Percentiles rank a stretch among this genome's conserved stretches.
Conservation (phyloP, 345 rosid genomes). For the Euclidium syriacum region DNA sequence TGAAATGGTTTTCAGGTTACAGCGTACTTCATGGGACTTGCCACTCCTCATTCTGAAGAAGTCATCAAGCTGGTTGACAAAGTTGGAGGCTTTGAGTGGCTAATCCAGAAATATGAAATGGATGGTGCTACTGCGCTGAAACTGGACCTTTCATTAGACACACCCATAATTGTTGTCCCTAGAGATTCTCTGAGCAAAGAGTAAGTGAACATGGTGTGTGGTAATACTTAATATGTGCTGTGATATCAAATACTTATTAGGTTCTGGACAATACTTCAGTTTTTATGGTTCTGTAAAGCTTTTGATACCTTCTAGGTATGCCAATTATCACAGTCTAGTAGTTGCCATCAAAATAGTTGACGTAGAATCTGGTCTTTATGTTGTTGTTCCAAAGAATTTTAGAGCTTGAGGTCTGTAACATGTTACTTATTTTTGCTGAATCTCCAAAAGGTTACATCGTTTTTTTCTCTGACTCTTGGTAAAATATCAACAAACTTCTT, state of each 20-base stretch:
- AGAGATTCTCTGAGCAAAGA: conserved; percentile 82
- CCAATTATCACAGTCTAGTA: neutral
- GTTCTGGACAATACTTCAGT: neutral
- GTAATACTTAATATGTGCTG: conserved; percentile 2
- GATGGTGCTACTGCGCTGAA: conserved; percentile 92
- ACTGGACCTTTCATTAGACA: conserved; percentile 92
- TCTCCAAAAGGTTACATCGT: neutral
- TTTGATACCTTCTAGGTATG: neutral
- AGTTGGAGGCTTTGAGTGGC: conserved; percentile 99
- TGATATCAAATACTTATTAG: neutral
- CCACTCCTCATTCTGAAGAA: conserved; percentile 90
- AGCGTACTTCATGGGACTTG: conserved; percentile 92
- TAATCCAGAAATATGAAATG: conserved; percentile 88
- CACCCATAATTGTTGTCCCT: conserved; percentile 88
- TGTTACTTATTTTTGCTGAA: neutral
- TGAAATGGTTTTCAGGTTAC: conserved; percentile 54
- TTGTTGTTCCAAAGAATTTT: neutral
- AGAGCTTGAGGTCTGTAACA: conserved; percentile 16
- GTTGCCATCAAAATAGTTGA: conserved; percentile 11
- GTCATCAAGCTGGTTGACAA: conserved; percentile 93
- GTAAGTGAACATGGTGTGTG: conserved; percentile 40
- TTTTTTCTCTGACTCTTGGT: conserved; percentile 6
- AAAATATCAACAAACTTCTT: conserved; percentile 6
- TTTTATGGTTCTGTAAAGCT: conserved; percentile 3
- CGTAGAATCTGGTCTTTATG: neutral